Percentiles rank a stretch among this genome's conserved stretches.
These are phyloP conservation scores for Pseudonitzschia delicatissima DNA, from an alignment of 108 stramenopile species.

Conservation along the genomic window DNA sequence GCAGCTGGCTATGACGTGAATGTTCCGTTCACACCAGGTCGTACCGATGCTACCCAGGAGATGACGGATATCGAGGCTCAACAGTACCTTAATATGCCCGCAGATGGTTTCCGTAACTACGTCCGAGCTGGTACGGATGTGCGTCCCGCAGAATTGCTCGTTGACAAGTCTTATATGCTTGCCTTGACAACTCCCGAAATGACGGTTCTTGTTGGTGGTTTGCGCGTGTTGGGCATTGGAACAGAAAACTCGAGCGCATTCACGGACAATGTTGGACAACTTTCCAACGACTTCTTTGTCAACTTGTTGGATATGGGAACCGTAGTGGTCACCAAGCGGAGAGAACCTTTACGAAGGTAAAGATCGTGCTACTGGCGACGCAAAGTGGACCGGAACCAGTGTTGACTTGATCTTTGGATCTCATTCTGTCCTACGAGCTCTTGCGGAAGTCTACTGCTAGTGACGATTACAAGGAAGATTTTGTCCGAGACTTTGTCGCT, in stretches of 20 bases:
- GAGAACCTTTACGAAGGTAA: conserved; percentile 46
- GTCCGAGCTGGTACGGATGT: conserved; percentile 14
- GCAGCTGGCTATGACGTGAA: conserved; percentile 39
- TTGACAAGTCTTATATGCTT: conserved; percentile 64
- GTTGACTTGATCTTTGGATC: conserved; percentile 67
- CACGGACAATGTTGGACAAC: conserved; percentile 41
- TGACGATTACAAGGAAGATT: conserved; percentile 43
- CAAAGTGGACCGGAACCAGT: conserved; percentile 49
- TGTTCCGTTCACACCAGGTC: conserved; percentile 69
- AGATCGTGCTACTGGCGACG: conserved; percentile 28
- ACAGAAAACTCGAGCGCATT: conserved; percentile 26
- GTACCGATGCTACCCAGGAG: conserved; percentile 62
- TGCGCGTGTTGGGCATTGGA: conserved; percentile 52
- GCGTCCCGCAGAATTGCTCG: conserved; percentile 42
- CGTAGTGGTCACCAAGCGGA: conserved; percentile 42
- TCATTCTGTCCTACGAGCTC: conserved; percentile 60
- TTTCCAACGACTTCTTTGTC: conserved; percentile 66
- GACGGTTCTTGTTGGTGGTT: conserved; percentile 66
- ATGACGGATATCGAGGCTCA: conserved; percentile 58
- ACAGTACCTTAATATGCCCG: conserved; percentile 39
- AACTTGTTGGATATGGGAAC: conserved; percentile 56
- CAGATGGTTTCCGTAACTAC: conserved; percentile 76
- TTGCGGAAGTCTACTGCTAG: conserved; percentile 57
- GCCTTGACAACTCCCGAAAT: conserved; percentile 61
- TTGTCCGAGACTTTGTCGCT: conserved; percentile 54